phyloP scores from a whole-genome alignment of 352 stramenopile genomes.

The Nothophytophthora sp. region DNA sequence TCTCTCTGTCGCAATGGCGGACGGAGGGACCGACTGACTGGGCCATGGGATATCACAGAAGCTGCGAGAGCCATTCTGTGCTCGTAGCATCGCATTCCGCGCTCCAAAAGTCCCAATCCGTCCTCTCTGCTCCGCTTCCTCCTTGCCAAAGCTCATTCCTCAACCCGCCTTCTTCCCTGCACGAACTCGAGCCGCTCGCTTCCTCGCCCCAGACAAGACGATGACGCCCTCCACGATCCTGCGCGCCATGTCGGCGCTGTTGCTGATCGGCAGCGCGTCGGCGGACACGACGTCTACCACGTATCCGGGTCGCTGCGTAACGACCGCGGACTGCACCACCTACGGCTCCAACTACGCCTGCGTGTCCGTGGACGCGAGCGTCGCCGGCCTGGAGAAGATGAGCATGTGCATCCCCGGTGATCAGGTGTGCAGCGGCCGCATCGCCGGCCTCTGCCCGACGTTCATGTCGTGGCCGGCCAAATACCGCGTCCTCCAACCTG shows the following conservation, averaged over 20 bases:
- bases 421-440: slow-evolving; percentile 62
- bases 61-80: too few species aligned
- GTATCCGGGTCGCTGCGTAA: slow-evolving; percentile 55
- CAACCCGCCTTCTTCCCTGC: too few species aligned
- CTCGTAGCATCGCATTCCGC: too few species aligned
- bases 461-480: slow-evolving; percentile 76
- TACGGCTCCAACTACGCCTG: slow-evolving; percentile 71
- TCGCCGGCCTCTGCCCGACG: slow-evolving; percentile 64
- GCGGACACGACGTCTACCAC: slow-evolving; percentile 37
- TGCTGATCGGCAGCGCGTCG: slow-evolving; percentile 13
- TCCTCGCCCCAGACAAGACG: background rate
- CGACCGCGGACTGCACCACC: slow-evolving; percentile 45
- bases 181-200: too few species aligned
- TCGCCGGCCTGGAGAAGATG: slow-evolving; percentile 54
- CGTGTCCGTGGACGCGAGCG: slow-evolving; percentile 63
- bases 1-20: too few species aligned
- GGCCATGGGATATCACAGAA: too few species aligned
- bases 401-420: slow-evolving; percentile 66
- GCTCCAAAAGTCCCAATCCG: too few species aligned
- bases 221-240: slow-evolving; percentile 13
- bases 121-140: too few species aligned
- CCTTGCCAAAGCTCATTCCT: too few species aligned
- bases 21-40: too few species aligned
- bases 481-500: slow-evolving; percentile 67
- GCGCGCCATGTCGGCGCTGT: slow-evolving; percentile 8